Conservation (phyloP, 1,284 basidiomycete species). For the Microbotryum violaceum region DNA sequence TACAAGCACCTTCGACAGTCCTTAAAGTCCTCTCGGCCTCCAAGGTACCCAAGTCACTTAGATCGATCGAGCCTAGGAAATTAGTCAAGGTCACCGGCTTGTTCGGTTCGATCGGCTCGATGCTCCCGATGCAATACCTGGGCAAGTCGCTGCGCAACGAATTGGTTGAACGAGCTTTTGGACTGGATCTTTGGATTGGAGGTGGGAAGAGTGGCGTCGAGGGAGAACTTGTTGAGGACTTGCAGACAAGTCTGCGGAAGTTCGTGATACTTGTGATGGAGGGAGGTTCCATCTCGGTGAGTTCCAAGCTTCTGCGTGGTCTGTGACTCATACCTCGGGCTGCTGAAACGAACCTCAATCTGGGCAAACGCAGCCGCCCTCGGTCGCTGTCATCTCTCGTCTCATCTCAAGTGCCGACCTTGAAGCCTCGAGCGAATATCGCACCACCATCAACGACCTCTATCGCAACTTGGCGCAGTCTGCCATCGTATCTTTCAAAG, state of each 20-base stretch:
- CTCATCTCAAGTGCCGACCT: too few species aligned
- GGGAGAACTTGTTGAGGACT: not conserved
- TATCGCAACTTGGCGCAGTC: constrained; percentile 13
- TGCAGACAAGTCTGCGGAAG: constrained; percentile 7
- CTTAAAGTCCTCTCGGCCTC: not conserved
- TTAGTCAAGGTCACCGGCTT: not conserved
- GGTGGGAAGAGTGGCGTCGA: not conserved
- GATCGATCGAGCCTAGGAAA: not conserved
- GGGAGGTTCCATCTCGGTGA: not conserved
- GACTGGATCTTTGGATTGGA: constrained; percentile 18
- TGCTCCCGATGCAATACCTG: constrained; percentile 22
- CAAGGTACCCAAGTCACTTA: not conserved
- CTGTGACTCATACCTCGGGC: not conserved
- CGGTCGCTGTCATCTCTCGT: not conserved
- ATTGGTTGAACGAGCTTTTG: constrained; percentile 13
- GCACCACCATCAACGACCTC: constrained; percentile 3
- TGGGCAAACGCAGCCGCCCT: too few species aligned
- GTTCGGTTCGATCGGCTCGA: not conserved
- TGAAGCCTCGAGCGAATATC: too few species aligned
- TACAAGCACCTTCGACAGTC: not conserved
- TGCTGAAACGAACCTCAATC: not conserved
- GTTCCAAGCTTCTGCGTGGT: not conserved
- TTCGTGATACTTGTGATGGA: constrained; percentile 8
- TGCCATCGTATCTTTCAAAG: constrained; percentile 6
- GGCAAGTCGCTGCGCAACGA: constrained; percentile 1